A percentile compares a stretch with the other conserved stretches of the same genome.
Evolutionary conservation across 176 grass and related monocot species (phyloP).

Genomic region (Eleusine indica): DNA sequence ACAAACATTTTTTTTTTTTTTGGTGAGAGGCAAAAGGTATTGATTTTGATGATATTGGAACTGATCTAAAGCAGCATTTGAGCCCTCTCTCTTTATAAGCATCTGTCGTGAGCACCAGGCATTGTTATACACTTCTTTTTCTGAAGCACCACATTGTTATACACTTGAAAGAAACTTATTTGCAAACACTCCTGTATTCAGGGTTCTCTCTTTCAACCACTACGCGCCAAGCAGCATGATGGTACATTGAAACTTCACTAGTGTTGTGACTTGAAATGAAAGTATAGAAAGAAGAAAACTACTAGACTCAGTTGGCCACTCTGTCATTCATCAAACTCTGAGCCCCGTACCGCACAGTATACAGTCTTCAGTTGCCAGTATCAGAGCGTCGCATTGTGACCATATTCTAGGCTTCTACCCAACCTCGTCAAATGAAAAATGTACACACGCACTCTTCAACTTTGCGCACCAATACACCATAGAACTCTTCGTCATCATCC

Average conservation of each 20-base stretch:
- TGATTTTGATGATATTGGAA: neutral
- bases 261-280: neutral
- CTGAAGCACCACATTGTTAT: too few relatives aligned
- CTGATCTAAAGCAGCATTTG: neutral
- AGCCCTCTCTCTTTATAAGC: neutral
- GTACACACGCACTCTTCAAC: neutral
- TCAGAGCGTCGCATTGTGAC: neutral
- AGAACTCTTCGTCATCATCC: neutral
- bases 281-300: neutral
- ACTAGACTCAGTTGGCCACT: neutral
- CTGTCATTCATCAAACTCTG: neutral
- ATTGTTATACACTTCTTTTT: too few relatives aligned
- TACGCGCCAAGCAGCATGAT: neutral
- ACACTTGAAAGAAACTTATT: too few relatives aligned
- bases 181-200: too few relatives aligned
- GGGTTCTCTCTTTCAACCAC: too few relatives aligned
- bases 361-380: neutral
- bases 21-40: neutral
- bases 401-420: neutral
- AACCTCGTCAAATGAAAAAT: neutral
- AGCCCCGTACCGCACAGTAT: neutral
- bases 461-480: neutral
- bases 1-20: constrained; percentile 6
- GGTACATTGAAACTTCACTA: neutral
- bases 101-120: too few relatives aligned